phyloP scores from a whole-genome alignment of 1,139 yeast species.

The Pichia sp. region DNA sequence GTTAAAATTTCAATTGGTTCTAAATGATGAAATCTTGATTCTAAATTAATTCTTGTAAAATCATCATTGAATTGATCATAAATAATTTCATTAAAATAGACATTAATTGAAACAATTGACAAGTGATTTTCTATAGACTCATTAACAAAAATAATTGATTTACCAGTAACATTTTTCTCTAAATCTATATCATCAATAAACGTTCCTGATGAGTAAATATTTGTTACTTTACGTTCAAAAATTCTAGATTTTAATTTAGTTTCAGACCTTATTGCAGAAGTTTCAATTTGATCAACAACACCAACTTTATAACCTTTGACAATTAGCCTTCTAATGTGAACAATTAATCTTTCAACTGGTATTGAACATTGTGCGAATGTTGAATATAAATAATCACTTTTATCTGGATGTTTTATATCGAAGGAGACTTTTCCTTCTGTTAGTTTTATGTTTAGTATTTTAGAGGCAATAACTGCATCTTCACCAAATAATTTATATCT shows the following conservation, averaged over 20 bases:
- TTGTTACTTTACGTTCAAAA: slow-evolving; percentile 63
- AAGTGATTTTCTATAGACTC: slow-evolving; percentile 27
- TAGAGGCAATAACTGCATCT: slow-evolving; percentile 70
- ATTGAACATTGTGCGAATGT: slow-evolving; percentile 79
- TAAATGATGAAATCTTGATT: slow-evolving; percentile 65
- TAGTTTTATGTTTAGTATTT: slow-evolving; percentile 61
- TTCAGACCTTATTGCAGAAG: slow-evolving; percentile 62
- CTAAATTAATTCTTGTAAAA: slow-evolving; percentile 50
- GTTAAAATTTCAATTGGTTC: slow-evolving; percentile 68
- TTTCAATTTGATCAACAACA: slow-evolving; percentile 78
- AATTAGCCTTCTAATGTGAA: slow-evolving; percentile 64
- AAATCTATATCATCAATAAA: slow-evolving; percentile 57
- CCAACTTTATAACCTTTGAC: slow-evolving; percentile 71
- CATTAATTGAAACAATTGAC: slow-evolving; percentile 62
- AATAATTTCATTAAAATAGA: slow-evolving; percentile 71
- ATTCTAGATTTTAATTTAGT: slow-evolving; percentile 38
- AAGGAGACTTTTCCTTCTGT: slow-evolving; percentile 57
- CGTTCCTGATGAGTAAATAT: slow-evolving; percentile 79
- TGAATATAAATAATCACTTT: slow-evolving; percentile 39
- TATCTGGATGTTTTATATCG: slow-evolving; percentile 38
- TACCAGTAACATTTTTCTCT: slow-evolving; percentile 17
- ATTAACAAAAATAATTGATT: slow-evolving; percentile 29
- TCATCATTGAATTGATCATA: slow-evolving; percentile 63
- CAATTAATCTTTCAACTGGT: slow-evolving; percentile 68
- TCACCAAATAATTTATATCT: slow-evolving; percentile 80